Base-by-base conservation (phyloP, 352 stramenopile species). In the Phytophthora europaea region DNA sequence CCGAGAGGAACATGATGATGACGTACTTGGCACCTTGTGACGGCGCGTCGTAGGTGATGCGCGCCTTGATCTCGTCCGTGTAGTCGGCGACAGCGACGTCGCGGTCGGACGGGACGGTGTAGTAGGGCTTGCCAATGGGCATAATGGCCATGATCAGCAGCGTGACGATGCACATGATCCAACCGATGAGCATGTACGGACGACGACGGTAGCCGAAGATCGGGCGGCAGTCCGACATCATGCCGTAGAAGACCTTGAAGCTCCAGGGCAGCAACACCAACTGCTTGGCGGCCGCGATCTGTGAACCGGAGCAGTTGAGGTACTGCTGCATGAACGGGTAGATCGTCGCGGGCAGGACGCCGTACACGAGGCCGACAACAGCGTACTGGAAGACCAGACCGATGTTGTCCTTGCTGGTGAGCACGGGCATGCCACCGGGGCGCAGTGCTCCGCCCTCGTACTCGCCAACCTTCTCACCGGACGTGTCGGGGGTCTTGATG, bases 1-100 rank as follows among this genome's bases (percentile, higher is more conserved):
- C 85, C 0, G 88, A 83, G 26, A 94, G 56, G 40, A 95, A 85
- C 79, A 97, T 91, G 23, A 90, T 45, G 36, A 85, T 65, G 23
- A 83, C 68, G 64, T 81, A 87, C 45, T 77, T 78, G 28, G 38
- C 67, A 10, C 58, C 75, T 53, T 67, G 62, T 31, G 28, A 31
- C n/a, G n/a, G n/a, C n/a, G n/a, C n/a, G n/a, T n/a, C n/a, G n/a
- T n/a, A n/a, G n/a, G n/a, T 82, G 53, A 82, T 72, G 1, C 62
- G n/a, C n/a, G n/a, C n/a, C n/a, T n/a, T n/a, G n/a, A n/a, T n/a
- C n/a, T n/a, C n/a, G n/a, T 31, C 28, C 28, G 66, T 76, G 67
- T 73, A 76, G 38, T 79, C 53, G 6, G n/a, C 8, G 0, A 60
- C 15, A 0, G 70, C 40, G 8, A 79, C 57, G 16, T 75, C 66